phyloP scores from a whole-genome alignment of 768 basidiomycete genomes.

The Termitomyces sp. region DNA sequence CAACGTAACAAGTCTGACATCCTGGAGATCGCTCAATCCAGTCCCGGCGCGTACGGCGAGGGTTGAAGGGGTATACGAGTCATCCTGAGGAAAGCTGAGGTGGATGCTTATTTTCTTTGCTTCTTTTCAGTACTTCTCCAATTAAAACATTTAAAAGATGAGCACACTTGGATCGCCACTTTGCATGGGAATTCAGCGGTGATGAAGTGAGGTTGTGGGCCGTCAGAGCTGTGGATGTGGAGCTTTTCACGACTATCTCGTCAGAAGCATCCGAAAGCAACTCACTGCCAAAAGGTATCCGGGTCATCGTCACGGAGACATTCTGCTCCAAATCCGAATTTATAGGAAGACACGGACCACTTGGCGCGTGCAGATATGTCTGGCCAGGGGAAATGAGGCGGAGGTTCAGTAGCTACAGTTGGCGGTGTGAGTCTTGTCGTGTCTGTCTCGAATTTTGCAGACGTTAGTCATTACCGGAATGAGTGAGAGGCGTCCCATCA shows the following conservation, averaged over 20 bases:
- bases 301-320: conserved; percentile 85
- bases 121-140: neutral
- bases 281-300: conserved; percentile 98
- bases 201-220: conserved; percentile 95
- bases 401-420: conserved; percentile 33
- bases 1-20: conserved; percentile 78
- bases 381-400: conserved; percentile 63
- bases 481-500: conserved; percentile 27
- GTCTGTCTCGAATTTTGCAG: neutral
- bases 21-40: conserved; percentile 86
- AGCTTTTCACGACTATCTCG: neutral
- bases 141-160: neutral
- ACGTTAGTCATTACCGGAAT: conserved; percentile 25
- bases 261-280: conserved; percentile 11
- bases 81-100: conserved; percentile 79
- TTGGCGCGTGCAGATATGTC: conserved; percentile 85
- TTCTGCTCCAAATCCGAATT: conserved; percentile 94
- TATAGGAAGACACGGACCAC: conserved; percentile 96
- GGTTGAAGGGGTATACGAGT: conserved; percentile 95
- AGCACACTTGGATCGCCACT: conserved; percentile 75
- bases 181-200: conserved; percentile 91
- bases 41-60: conserved; percentile 91
- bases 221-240: conserved; percentile 67
- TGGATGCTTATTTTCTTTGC: conserved; percentile 80
- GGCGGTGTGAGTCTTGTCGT: conserved; percentile 5